Evolutionary conservation across 1,284 basidiomycete genomes (phyloP).

Genomic region (Clitocybe nebularis): DNA sequence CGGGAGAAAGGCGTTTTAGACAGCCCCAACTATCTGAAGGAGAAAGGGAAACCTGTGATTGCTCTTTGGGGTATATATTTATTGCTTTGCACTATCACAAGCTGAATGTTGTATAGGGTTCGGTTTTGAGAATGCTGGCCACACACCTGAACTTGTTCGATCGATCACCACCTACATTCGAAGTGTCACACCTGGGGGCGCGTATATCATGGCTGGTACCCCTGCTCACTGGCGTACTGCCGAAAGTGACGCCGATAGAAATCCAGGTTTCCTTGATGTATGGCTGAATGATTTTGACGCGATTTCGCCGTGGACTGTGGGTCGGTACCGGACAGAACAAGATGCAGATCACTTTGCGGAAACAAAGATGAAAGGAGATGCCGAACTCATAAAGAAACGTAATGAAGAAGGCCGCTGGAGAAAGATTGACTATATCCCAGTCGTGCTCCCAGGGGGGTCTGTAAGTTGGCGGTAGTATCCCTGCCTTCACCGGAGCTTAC

Average conservation of each 20-base stretch:
- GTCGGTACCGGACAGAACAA: conserved; percentile 52
- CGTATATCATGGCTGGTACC: conserved; percentile 65
- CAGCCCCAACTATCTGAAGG: conserved; percentile 66
- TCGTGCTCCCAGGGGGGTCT: conserved; percentile 71
- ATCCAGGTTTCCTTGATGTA: conserved; percentile 57
- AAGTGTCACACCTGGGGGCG: conserved; percentile 60
- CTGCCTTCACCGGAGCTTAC: conserved; percentile 1
- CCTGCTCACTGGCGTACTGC: conserved; percentile 70
- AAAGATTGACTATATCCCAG: conserved; percentile 71
- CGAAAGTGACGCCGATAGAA: conserved; percentile 58
- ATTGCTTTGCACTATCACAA: neutral
- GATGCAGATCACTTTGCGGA: conserved; percentile 58
- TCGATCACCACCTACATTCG: conserved; percentile 53
- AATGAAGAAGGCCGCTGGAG: conserved; percentile 39
- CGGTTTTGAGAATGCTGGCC: conserved; percentile 59
- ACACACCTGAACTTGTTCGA: conserved; percentile 56
- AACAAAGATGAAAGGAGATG: conserved; percentile 57
- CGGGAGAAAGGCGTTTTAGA: conserved; percentile 56
- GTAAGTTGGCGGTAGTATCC: conserved; percentile 36
- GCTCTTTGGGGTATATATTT: conserved; percentile 57
- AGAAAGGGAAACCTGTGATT: conserved; percentile 63
- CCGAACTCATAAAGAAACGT: conserved; percentile 50
- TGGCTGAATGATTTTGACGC: conserved; percentile 74
- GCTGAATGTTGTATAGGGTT: conserved; percentile 39
- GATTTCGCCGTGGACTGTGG: conserved; percentile 74